These are phyloP conservation scores for Circinella umbellata DNA, from an alignment of 371 early-diverging fungal species.

Conservation along the genomic window DNA sequence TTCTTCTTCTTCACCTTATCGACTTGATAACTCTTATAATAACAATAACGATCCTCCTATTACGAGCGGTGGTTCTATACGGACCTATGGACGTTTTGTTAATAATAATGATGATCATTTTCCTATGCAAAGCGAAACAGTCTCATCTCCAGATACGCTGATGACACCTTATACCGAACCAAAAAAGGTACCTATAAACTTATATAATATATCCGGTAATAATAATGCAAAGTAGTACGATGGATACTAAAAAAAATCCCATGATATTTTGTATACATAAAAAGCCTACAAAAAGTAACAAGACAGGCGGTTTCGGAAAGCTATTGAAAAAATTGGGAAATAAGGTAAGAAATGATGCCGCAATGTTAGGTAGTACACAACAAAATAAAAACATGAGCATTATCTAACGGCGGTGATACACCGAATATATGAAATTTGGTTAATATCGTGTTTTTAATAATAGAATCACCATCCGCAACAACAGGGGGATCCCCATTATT, in stretches of 20 bases:
- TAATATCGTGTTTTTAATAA: background rate
- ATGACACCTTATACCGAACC: constrained; percentile 3
- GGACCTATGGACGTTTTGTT: background rate
- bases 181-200: background rate
- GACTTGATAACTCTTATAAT: background rate
- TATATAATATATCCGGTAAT: no score
- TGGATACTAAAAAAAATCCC: background rate
- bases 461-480: background rate
- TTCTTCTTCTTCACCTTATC: constrained; percentile 10
- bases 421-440: background rate
- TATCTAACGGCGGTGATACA: background rate
- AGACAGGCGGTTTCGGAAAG: constrained; percentile 12
- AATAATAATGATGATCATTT: background rate
- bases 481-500: background rate
- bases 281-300: constrained; percentile 3
- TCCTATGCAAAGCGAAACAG: constrained; percentile 1
- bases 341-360: background rate
- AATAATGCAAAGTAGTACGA: no score
- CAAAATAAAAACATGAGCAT: background rate
- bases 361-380: background rate
- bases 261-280: background rate
- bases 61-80: background rate
- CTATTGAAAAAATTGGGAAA: constrained; percentile 9
- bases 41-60: no score
- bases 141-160: background rate